phyloP scores from a whole-genome alignment of 768 basidiomycete species.

The Pseudohyphozyma bogoriensis region DNA sequence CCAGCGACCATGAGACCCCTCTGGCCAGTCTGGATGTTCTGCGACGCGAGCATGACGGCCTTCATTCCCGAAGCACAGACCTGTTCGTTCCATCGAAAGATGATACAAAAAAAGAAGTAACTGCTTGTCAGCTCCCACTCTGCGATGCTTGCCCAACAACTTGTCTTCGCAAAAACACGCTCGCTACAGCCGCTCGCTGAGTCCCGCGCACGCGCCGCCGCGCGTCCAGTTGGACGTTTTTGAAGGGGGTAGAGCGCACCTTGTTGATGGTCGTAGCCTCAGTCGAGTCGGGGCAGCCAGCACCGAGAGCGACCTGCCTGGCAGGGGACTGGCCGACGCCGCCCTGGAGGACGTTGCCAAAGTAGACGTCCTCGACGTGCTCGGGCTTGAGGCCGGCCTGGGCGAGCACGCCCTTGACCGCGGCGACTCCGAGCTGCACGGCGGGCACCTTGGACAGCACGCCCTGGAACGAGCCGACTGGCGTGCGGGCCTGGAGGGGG shows the following conservation, averaged over 20 bases:
- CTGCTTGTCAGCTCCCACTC: not conserved
- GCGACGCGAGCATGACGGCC: slow-evolving; percentile 84
- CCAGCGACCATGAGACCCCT: slow-evolving; percentile 80
- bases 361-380: slow-evolving; percentile 85
- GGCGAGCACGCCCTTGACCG: slow-evolving; percentile 80
- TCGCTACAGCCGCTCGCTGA: not conserved
- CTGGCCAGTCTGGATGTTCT: slow-evolving; percentile 78
- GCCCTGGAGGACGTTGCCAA: slow-evolving; percentile 95
- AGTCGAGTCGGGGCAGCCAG: slow-evolving; percentile 72
- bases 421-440: slow-evolving; percentile 76
- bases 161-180: not conserved
- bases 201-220: not conserved
- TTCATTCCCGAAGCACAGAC: slow-evolving; percentile 98
- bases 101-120: not conserved
- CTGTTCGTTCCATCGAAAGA: slow-evolving; percentile 7
- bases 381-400: slow-evolving; percentile 69
- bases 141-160: not conserved
- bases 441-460: slow-evolving; percentile 78
- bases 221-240: too few species aligned
- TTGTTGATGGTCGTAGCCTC: slow-evolving; percentile 99
- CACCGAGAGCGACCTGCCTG: slow-evolving; percentile 82
- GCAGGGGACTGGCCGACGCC: slow-evolving; percentile 98
- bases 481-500: slow-evolving; percentile 52
- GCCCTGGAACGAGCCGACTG: slow-evolving; percentile 87
- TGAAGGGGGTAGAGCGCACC: slow-evolving; percentile 28